These are phyloP conservation scores for Gymnopilus dilepis DNA, from an alignment of 768 basidiomycete species.

Conservation along the genomic window DNA sequence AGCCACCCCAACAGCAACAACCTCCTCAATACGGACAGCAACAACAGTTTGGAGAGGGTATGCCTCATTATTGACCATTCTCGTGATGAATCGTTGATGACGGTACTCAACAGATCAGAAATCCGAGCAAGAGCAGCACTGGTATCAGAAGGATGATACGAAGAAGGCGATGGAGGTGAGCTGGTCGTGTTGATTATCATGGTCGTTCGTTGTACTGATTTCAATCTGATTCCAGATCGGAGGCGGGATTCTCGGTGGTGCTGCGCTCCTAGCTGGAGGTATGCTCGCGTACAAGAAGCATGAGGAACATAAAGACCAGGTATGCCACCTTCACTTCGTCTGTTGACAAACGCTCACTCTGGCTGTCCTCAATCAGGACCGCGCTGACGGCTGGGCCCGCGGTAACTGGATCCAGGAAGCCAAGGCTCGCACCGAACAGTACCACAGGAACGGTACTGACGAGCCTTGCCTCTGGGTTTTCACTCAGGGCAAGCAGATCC, in stretches of 20 bases:
- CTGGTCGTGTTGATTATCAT: not conserved
- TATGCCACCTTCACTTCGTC: slow-evolving; percentile 27
- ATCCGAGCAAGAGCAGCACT: not conserved
- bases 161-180: not conserved
- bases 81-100: too few relatives aligned
- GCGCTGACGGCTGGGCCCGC: slow-evolving; percentile 51
- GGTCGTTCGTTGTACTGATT: not conserved
- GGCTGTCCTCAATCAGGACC: not conserved
- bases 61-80: not conserved
- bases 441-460: slow-evolving; percentile 45
- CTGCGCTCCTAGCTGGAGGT: slow-evolving; percentile 57
- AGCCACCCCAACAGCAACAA: slow-evolving; percentile 33
- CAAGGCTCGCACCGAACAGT: slow-evolving; percentile 54
- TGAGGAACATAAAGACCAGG: slow-evolving; percentile 62
- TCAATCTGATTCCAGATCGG: slow-evolving; percentile 53
- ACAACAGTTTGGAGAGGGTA: slow-evolving; percentile 12
- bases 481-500: slow-evolving; percentile 62
- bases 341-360: not conserved
- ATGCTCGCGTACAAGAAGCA: slow-evolving; percentile 58
- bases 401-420: slow-evolving; percentile 64
- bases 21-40: slow-evolving; percentile 27
- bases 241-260: slow-evolving; percentile 63
- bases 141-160: not conserved
- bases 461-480: slow-evolving; percentile 68
- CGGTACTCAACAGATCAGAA: not conserved